These are phyloP conservation scores for Ajuga reptans DNA, from an alignment of 305 asterid genomes.

Conservation along the genomic window DNA sequence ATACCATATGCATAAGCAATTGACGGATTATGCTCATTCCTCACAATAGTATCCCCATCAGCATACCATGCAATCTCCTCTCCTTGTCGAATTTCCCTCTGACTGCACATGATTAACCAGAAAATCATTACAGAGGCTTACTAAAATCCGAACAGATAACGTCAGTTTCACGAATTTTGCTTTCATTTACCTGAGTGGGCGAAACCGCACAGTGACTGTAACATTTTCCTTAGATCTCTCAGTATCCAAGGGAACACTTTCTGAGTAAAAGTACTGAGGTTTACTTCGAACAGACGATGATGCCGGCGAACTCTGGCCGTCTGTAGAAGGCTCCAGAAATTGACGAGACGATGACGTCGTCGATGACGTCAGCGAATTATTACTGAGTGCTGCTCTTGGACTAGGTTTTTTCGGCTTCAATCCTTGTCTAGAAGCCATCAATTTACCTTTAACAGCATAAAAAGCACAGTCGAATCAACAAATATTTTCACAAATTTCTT, in stretches of 20 bases:
- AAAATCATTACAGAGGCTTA: conserved; percentile 8
- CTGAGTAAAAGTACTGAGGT: conserved; percentile 45
- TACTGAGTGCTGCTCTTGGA: conserved; percentile 27
- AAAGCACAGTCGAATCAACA: conserved; percentile 13
- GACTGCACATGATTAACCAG: conserved; percentile 41
- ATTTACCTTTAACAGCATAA: conserved; percentile 15
- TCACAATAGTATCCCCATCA: conserved; percentile 91
- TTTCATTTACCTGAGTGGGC: conserved; percentile 74
- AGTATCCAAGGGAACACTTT: conserved; percentile 37
- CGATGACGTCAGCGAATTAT: conserved; percentile 66
- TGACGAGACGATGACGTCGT: conserved; percentile 83
- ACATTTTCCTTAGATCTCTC: conserved; percentile 88
- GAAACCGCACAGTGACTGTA: conserved; percentile 91
- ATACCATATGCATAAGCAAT: conserved; percentile 95
- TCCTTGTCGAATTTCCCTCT: conserved; percentile 90
- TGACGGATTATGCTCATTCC: conserved; percentile 85
- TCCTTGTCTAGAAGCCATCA: conserved; percentile 61
- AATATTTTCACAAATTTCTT: not conserved
- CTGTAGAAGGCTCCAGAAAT: conserved; percentile 53
- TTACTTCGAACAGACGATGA: conserved; percentile 76
- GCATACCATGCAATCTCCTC: conserved; percentile 99
- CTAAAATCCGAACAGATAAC: not conserved
- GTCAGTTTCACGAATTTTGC: not conserved
- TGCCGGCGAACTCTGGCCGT: conserved; percentile 73
- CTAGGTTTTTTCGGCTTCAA: conserved; percentile 45